phyloP scores from a whole-genome alignment of 1,284 basidiomycete genomes.

The Rugosomyces carneus region DNA sequence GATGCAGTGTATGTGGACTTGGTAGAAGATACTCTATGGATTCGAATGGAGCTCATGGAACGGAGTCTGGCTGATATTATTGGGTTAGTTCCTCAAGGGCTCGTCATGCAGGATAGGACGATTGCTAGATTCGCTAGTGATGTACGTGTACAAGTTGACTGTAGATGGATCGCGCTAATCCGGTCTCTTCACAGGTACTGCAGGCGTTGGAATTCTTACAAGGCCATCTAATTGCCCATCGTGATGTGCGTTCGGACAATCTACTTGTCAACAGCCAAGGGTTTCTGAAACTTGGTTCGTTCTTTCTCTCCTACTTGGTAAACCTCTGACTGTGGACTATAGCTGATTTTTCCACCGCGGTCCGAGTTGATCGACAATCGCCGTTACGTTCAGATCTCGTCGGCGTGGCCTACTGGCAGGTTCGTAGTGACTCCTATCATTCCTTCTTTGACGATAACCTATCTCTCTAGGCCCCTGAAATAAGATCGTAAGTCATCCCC shows the following conservation, averaged over 20 bases:
- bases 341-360: conserved; percentile 76
- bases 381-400: conserved; percentile 50
- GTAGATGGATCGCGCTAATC: background rate
- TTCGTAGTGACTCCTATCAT: conserved; percentile 18
- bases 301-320: conserved; percentile 2
- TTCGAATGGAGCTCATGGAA: conserved; percentile 83
- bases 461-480: conserved; percentile 47
- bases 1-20: conserved; percentile 66
- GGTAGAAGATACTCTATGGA: conserved; percentile 66
- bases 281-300: conserved; percentile 66
- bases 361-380: conserved; percentile 43
- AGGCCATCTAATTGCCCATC: conserved; percentile 60
- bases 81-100: conserved; percentile 49
- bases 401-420: conserved; percentile 76
- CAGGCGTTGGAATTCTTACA: conserved; percentile 59
- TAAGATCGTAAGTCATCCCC: conserved; percentile 46
- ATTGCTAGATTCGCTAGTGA: conserved; percentile 69
- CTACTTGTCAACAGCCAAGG: conserved; percentile 61
- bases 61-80: conserved; percentile 75
- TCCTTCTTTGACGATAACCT: conserved; percentile 8
- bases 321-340: conserved; percentile 4
- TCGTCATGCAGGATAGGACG: conserved; percentile 56
- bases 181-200: conserved; percentile 41
- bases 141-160: conserved; percentile 38
- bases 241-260: conserved; percentile 78